Conservation (phyloP, 768 basidiomycete species). For the Leccinum boreale region DNA sequence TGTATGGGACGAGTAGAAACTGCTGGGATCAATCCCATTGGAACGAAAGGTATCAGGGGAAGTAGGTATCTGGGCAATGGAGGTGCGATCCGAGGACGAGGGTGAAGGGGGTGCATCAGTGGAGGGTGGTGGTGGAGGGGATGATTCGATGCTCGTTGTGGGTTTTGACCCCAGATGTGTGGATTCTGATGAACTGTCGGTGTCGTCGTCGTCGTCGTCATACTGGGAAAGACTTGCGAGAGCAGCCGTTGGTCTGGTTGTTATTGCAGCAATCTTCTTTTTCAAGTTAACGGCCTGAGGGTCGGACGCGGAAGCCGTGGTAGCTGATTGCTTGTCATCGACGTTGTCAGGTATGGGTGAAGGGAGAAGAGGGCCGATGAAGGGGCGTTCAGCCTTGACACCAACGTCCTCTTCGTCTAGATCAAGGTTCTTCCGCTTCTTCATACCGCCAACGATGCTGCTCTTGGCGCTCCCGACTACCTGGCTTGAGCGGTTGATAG, state of each 20-base stretch:
- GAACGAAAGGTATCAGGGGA: constrained; percentile 20
- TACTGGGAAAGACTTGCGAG: constrained; percentile 40
- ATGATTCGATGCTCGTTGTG: constrained; percentile 21
- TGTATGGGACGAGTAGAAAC: constrained; percentile 35
- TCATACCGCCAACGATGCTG: constrained; percentile 45
- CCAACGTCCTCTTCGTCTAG: constrained; percentile 48
- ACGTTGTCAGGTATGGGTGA: constrained; percentile 33
- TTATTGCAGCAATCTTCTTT: constrained; percentile 49
- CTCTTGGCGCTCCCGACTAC: constrained; percentile 27
- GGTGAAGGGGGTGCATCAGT: constrained; percentile 33
- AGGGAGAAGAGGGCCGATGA: constrained; percentile 69
- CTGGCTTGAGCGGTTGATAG: constrained; percentile 35
- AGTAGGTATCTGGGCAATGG: constrained; percentile 17
- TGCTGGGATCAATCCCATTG: constrained; percentile 31
- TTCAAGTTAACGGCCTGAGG: constrained; percentile 53
- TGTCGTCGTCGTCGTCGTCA: constrained; percentile 36
- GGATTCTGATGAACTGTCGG: constrained; percentile 23
- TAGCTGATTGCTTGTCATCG: constrained; percentile 14
- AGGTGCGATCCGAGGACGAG: constrained; percentile 29
- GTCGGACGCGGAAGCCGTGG: constrained; percentile 29
- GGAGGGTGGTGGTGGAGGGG: constrained; percentile 32
- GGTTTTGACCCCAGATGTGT: constrained; percentile 16
- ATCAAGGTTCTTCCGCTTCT: constrained; percentile 44
- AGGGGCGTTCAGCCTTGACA: constrained; percentile 45
- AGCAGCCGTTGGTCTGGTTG: constrained; percentile 31